Evolutionary conservation across 2,329 filamentous ascomycete species (phyloP).

Genomic region (Penicillium sclerotigenum): DNA sequence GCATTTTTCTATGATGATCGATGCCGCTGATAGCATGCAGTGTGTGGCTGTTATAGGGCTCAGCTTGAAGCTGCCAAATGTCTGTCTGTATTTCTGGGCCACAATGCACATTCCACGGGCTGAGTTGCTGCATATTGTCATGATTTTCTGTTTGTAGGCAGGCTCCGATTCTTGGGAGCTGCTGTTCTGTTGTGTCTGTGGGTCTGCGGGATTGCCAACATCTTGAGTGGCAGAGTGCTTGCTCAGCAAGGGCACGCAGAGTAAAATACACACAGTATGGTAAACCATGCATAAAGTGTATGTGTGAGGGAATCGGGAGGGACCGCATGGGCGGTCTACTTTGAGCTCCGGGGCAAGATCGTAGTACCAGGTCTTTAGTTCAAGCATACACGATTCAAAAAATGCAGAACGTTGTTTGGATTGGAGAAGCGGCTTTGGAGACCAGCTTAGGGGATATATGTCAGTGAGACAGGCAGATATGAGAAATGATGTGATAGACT

Average conservation of each 20-base stretch:
- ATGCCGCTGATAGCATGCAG: slow-evolving; percentile 34
- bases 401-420: slow-evolving; percentile 24
- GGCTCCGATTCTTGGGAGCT: not conserved
- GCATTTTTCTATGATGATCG: slow-evolving; percentile 26
- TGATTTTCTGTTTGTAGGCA: slow-evolving; percentile 8
- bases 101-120: slow-evolving; percentile 25
- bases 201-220: not conserved
- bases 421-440: slow-evolving; percentile 28
- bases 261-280: slow-evolving; percentile 34
- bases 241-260: slow-evolving; percentile 31
- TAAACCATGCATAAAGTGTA: slow-evolving; percentile 38
- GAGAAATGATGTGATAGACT: not conserved
- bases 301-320: slow-evolving; percentile 26
- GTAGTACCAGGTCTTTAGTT: slow-evolving; percentile 38
- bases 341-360: slow-evolving; percentile 32
- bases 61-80: slow-evolving; percentile 34
- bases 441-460: slow-evolving; percentile 23
- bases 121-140: slow-evolving; percentile 21
- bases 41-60: slow-evolving; percentile 39
- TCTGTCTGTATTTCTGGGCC: slow-evolving; percentile 32
- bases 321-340: slow-evolving; percentile 23
- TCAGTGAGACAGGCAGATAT: not conserved
- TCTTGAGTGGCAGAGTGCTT: not conserved
- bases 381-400: slow-evolving; percentile 31
- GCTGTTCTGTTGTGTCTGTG: not conserved